Percentiles rank a stretch among this genome's conserved stretches.
These are phyloP conservation scores for Plasmodium vinckei DNA, from an alignment of 169 alveolate genomes.

Conservation along the genomic window DNA sequence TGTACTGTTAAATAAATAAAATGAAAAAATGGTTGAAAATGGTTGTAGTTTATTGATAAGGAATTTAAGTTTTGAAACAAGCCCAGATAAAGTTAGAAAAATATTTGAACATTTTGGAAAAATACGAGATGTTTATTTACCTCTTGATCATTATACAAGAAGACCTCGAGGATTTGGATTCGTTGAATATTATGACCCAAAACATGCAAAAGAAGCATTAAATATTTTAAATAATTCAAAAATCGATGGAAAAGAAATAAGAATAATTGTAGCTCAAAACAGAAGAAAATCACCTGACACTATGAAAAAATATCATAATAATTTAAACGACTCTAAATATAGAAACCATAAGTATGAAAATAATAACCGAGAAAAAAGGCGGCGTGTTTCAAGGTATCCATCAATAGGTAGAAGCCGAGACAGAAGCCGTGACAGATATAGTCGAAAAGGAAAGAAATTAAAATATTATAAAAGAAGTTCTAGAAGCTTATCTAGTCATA, in stretches of 20 bases:
- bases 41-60: conserved; percentile 87
- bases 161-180: conserved; percentile 94
- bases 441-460: not conserved
- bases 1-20: not conserved
- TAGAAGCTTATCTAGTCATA: conserved; percentile 22
- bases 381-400: not conserved
- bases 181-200: conserved; percentile 90
- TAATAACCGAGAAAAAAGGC: not conserved
- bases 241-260: conserved; percentile 90
- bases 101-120: conserved; percentile 89
- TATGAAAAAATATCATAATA: conserved; percentile 84
- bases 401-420: not conserved
- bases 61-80: conserved; percentile 87
- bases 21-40: conserved; percentile 28
- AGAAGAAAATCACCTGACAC: conserved; percentile 92
- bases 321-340: conserved; percentile 20
- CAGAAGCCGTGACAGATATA: not conserved
- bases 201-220: conserved; percentile 91
- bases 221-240: conserved; percentile 88
- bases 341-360: conserved; percentile 1
- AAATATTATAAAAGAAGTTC: conserved; percentile 4
- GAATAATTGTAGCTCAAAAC: conserved; percentile 92
- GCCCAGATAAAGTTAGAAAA: conserved; percentile 87
- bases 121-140: conserved; percentile 91
- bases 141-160: conserved; percentile 86